Evolutionary conservation across 1,139 yeast genomes (phyloP), one percentile per base, ranked within the genome.

Genomic region (Scheffersomyces illinoinensis): DNA sequence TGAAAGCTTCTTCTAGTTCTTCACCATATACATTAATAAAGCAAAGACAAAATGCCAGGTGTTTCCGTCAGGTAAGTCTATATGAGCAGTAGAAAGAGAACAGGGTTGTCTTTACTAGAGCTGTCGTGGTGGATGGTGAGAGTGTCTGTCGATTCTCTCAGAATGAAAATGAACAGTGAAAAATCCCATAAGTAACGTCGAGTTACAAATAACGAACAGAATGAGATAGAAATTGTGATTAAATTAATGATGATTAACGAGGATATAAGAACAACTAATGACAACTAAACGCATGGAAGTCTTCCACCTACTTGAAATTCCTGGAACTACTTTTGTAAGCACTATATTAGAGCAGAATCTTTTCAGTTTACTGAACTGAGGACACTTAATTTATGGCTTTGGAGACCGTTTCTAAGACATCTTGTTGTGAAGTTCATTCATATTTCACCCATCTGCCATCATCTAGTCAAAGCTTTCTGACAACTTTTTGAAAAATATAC

Each of bases 41-140:
- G 61, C 64, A 66, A 66, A 65, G 75, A 73, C 83, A 88, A 81
- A 78, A 93, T 93, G 98, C 90, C 97, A 86, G 97, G 97, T 91
- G 95, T 90, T 86, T 90, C 97, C 86, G 98, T 93, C 81, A 91
- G 96, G 96, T 91, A 89, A 78, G 96, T 90, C 64, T 59, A 17
- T 8, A 54, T 59, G 61, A 58, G 61, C 54, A 17, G 26, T 55
- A 54, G 52, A 56, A 18, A 50, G 43, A 50, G 48, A 56, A 33
- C 43, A 33, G 17, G 43, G 10, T 33, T 33, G 43, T 33, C 43
- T 33, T 33, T 33, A 33, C 43, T 33, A 33, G 43, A 54, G 67
- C 74, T 70, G 73, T 71, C 74, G 74, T 71, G 74, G 74, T 71
- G 74, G 74, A 71, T 71, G 68, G 74, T 66, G 68, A 68, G 69